Base-by-base conservation (phyloP, 805 yeast species). In the Limtongozyma cylindracea region DNA sequence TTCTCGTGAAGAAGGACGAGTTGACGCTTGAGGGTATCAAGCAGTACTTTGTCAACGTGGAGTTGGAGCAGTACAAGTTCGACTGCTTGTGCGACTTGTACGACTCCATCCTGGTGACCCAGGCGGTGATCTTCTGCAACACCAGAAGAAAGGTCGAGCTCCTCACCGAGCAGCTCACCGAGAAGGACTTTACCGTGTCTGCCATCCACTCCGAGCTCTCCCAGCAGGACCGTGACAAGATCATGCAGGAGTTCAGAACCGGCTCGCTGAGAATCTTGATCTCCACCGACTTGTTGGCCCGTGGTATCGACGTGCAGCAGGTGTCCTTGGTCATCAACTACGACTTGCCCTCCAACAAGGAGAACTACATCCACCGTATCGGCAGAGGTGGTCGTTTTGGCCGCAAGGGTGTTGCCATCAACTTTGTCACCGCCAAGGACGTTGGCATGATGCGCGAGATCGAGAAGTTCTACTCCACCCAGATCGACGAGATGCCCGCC, bases 311-410 rank as follows among this genome's bases (percentile, higher is more conserved):
- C 53, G 94, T 82, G 24, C 96, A 82, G 55, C 96, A 82, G 54
- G 93, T 82, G 26, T 78, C 93, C 16, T 60, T 84, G 34, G 96
- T 82, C 31, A 76, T 82, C 33, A 82, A 82, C 59, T 82, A 78
- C 54, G 96, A 82, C 49, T 53, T 82, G 37, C 95, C 95, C 20
- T 58, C 65, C 33, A 73, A 71, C 55, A 67, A 73, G 47, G 94
- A 82, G 50, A 82, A 77, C 57, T 84, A 88, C 48, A 73, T 84
- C 39, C 98, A 84, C 55, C 66, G 98, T 56, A 91, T 84, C 39
- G 98, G 98, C 49, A 69, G 98, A 56, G 77, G 91, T 36, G 98
- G 98, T 41, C 70, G 98, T 50, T 84, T 84, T 58, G 98, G 98
- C 45, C 67, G 98, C 50, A 84, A 82, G 56, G 98, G 98, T 58